A percentile compares a stretch with the other conserved stretches of the same genome.
Evolutionary conservation across 2,329 filamentous ascomycete species (phyloP).

Genomic region (Xylogone sp.): DNA sequence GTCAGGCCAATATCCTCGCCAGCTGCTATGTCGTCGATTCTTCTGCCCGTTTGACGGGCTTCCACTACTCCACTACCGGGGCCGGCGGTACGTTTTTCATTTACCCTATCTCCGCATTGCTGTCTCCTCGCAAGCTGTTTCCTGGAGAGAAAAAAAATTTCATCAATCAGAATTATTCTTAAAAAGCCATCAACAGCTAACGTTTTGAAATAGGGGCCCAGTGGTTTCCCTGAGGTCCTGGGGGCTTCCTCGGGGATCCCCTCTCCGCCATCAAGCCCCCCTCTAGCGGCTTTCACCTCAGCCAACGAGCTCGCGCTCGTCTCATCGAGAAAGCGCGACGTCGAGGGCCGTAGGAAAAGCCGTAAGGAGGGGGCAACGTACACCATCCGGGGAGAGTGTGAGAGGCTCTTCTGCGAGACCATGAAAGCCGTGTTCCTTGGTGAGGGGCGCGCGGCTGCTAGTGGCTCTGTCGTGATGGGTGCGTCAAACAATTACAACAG

Average conservation of each 20-base stretch:
- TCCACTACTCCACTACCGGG: constrained; percentile 95
- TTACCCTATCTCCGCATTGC: constrained; percentile 3
- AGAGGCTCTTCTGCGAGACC: constrained; percentile 99
- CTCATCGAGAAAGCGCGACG: constrained; percentile 36
- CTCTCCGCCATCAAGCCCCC: constrained; percentile 84
- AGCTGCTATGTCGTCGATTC: constrained; percentile 85
- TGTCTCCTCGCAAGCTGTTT: background rate
- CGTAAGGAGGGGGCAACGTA: constrained; percentile 89
- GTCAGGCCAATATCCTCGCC: constrained; percentile 75
- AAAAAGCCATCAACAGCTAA: constrained; percentile 15
- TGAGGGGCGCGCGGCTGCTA: constrained; percentile 71
- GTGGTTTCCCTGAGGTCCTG: constrained; percentile 92
- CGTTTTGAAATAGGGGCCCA: constrained; percentile 57
- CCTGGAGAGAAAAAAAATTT: background rate
- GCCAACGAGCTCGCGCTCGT: constrained; percentile 64
- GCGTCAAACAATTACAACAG: constrained; percentile 35
- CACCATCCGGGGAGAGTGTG: constrained; percentile 98
- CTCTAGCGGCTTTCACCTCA: constrained; percentile 71
- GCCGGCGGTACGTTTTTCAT: constrained; percentile 59
- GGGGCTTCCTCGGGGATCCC: constrained; percentile 70
- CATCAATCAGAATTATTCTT: background rate
- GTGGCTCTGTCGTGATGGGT: constrained; percentile 86
- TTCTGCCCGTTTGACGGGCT: constrained; percentile 69
- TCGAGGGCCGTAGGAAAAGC: constrained; percentile 31
- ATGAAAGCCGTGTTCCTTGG: constrained; percentile 91